Evolutionary conservation across 148 eudicot species (phyloP).

Genomic region (Rhododendron simsii): DNA sequence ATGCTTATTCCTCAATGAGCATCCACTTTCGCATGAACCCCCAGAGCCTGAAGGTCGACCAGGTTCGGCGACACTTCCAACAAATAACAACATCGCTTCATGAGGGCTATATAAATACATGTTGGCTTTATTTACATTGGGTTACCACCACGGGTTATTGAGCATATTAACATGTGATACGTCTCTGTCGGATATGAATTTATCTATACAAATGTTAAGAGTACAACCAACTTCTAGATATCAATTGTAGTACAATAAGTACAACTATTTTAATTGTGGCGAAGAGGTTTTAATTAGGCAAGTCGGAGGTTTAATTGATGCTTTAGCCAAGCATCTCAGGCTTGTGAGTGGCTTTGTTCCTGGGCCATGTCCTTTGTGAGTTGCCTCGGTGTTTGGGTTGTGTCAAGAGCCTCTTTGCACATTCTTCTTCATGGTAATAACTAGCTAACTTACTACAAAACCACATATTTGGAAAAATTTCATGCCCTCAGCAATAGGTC

Average conservation of each 20-base stretch:
- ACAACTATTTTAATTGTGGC: neutral
- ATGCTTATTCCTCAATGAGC: conserved; percentile 26
- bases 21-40: conserved; percentile 27
- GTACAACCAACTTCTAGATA: neutral
- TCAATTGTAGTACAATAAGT: neutral
- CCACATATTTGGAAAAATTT: neutral
- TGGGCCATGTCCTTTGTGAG: neutral
- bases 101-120: neutral
- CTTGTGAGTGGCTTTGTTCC: neutral
- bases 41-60: conserved; percentile 28
- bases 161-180: neutral
- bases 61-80: neutral
- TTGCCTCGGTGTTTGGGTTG: neutral
- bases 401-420: neutral
- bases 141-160: neutral
- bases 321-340: neutral
- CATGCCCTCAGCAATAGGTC: neutral
- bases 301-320: neutral
- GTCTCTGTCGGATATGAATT: neutral
- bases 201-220: neutral
- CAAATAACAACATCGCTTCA: neutral
- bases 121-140: neutral
- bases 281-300: neutral
- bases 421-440: neutral
- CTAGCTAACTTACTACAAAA: neutral